These are phyloP conservation scores for Plasmodium blacklocki DNA, from an alignment of 169 alveolate genomes.

Conservation along the genomic window DNA sequence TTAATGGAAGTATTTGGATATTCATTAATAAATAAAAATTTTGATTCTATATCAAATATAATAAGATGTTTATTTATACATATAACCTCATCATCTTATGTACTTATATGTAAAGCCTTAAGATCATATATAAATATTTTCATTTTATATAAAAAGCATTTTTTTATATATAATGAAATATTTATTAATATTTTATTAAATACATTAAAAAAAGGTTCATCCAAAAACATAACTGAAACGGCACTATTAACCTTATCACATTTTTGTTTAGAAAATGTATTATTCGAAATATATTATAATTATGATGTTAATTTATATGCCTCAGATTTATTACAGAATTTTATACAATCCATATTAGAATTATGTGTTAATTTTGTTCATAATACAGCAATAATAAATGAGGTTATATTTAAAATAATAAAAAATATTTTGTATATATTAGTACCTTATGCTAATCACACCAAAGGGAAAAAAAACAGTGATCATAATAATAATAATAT, in stretches of 20 bases:
- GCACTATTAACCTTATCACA: conserved; percentile 53
- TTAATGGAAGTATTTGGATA: conserved; percentile 55
- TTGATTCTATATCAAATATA: conserved; percentile 32
- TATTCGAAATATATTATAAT: conserved; percentile 63
- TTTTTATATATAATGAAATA: conserved; percentile 58
- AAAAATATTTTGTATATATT: conserved; percentile 51
- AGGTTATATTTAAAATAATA: conserved; percentile 51
- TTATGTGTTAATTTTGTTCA: conserved; percentile 57
- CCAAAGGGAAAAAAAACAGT: not conserved
- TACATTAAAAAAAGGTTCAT: conserved; percentile 24
- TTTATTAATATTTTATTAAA: conserved; percentile 67
- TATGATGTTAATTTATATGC: conserved; percentile 74
- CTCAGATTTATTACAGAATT: conserved; percentile 59
- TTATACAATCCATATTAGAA: conserved; percentile 24
- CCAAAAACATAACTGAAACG: conserved; percentile 69
- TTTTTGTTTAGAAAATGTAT: conserved; percentile 62
- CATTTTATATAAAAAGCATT: conserved; percentile 66
- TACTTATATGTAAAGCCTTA: conserved; percentile 69
- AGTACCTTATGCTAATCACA: conserved; percentile 16
- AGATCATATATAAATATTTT: conserved; percentile 71
- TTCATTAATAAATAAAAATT: conserved; percentile 36
- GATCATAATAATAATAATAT: not conserved
- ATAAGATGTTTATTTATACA: conserved; percentile 69
- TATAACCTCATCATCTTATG: conserved; percentile 65
- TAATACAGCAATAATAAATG: conserved; percentile 62